Conservation (phyloP, 306 rosid genomes). For the Sphenostylis stenocarpa region DNA sequence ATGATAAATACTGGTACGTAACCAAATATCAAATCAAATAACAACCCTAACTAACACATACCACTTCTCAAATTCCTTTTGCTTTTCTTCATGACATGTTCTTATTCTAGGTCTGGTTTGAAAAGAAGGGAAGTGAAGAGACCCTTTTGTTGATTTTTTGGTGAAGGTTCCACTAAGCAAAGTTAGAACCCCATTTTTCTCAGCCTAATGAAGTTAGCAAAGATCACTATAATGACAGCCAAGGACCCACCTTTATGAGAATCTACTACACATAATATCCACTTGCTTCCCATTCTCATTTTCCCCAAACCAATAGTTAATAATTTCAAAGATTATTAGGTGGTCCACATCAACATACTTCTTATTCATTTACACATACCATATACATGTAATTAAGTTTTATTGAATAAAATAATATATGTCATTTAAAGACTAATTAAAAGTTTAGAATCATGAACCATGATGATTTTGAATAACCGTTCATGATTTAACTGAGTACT, state of each 20-base stretch:
- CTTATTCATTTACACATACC: too few relatives aligned
- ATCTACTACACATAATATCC: slow-evolving; percentile 27
- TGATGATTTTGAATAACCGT: too few relatives aligned
- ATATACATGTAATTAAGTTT: too few relatives aligned
- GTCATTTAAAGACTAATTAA: too few relatives aligned
- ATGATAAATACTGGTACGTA: slow-evolving; percentile 64
- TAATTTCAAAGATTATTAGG: too few relatives aligned
- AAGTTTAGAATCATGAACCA: too few relatives aligned
- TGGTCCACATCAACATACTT: too few relatives aligned
- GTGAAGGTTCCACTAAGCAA: slow-evolving; percentile 22
- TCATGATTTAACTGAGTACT: too few relatives aligned
- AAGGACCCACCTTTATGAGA: slow-evolving; percentile 47
- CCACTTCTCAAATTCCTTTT: not conserved
- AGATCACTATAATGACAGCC: slow-evolving; percentile 39
- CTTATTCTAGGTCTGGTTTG: not conserved
- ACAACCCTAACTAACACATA: slow-evolving; percentile 12
- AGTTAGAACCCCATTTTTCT: slow-evolving; percentile 7
- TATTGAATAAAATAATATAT: too few relatives aligned
- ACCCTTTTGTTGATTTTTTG: not conserved
- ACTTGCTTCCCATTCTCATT: slow-evolving; percentile 11
- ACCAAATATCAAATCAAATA: too few relatives aligned
- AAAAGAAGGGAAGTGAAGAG: not conserved
- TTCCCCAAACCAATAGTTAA: not conserved
- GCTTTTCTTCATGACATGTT: not conserved
- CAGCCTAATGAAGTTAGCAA: slow-evolving; percentile 42